These are phyloP conservation scores for Nakazawaea ernobii DNA, from an alignment of 805 yeast species.

Conservation along the genomic window DNA sequence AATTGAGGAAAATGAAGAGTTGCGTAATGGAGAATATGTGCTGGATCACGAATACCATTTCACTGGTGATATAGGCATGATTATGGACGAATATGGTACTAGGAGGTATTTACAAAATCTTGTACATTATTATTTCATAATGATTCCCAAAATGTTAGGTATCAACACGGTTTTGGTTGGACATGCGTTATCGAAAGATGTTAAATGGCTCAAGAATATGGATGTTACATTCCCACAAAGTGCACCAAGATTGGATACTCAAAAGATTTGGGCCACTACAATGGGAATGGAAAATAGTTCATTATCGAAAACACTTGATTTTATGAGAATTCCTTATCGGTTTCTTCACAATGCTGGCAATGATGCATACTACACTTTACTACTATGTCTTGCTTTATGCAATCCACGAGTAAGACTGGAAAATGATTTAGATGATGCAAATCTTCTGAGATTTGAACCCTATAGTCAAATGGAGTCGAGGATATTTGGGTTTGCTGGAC, in stretches of 20 bases:
- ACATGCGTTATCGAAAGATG: conserved; percentile 53
- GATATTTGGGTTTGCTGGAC: too few relatives aligned
- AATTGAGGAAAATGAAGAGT: conserved; percentile 35
- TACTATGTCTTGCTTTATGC: conserved; percentile 42
- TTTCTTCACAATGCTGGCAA: conserved; percentile 67
- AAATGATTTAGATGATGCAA: too few relatives aligned
- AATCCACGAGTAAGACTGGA: too few relatives aligned
- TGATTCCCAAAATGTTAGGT: conserved; percentile 17
- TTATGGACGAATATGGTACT: conserved; percentile 32
- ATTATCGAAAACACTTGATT: conserved; percentile 39
- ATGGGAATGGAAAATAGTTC: conserved; percentile 38
- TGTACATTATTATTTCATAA: conserved; percentile 36
- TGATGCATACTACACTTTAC: conserved; percentile 59
- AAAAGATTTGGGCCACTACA: too few relatives aligned
- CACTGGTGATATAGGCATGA: conserved; percentile 41
- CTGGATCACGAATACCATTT: conserved; percentile 48
- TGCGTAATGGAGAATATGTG: conserved; percentile 47
- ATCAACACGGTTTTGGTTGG: conserved; percentile 45
- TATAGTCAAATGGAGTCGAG: too few relatives aligned
- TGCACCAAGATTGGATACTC: conserved; percentile 39
- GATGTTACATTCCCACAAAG: conserved; percentile 41
- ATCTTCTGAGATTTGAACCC: too few relatives aligned
- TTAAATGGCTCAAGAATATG: conserved; percentile 40
- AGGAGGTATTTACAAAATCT: conserved; percentile 34
- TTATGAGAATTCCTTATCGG: conserved; percentile 49